Conservation (phyloP, 164 flowering plant genomes). For the Vitis rupestris region DNA sequence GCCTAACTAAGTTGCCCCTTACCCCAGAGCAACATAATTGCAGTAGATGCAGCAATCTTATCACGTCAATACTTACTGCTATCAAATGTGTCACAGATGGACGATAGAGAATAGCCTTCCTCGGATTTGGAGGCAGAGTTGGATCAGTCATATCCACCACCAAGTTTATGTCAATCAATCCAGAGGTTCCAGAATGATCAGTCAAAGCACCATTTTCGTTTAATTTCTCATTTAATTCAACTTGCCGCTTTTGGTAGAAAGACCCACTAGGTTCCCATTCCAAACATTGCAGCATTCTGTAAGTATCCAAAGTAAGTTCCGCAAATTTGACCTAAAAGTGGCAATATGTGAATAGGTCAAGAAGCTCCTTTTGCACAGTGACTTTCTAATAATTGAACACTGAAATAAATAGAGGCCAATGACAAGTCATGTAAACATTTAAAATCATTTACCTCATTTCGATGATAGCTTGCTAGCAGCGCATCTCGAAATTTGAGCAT, state of each 20-base stretch:
- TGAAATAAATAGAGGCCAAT: background rate
- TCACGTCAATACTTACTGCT: slow-evolving; percentile 56
- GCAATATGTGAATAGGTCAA: slow-evolving; percentile 13
- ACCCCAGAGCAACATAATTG: slow-evolving; percentile 1
- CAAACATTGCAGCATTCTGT: slow-evolving; percentile 92
- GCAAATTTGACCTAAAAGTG: slow-evolving; percentile 86
- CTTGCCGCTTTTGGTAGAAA: slow-evolving; percentile 60
- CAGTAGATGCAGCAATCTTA: background rate
- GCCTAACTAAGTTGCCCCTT: background rate
- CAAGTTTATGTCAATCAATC: slow-evolving; percentile 77
- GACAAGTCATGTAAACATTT: background rate
- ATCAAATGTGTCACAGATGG: slow-evolving; percentile 82
- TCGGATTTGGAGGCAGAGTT: slow-evolving; percentile 85
- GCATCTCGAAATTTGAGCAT: slow-evolving; percentile 80
- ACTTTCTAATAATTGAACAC: background rate
- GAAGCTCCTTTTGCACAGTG: background rate
- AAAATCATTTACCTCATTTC: slow-evolving; percentile 69
- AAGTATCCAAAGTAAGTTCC: slow-evolving; percentile 85
- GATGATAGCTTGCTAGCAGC: slow-evolving; percentile 80
- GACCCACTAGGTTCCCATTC: slow-evolving; percentile 98
- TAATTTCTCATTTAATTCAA: slow-evolving; percentile 53
- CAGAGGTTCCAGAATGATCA: slow-evolving; percentile 75
- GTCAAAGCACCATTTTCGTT: slow-evolving; percentile 50
- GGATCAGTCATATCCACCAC: slow-evolving; percentile 80
- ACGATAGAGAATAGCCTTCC: slow-evolving; percentile 80